Evolutionary conservation across 75 land plant species (phyloP).

Genomic region (Pinus albicaulis): DNA sequence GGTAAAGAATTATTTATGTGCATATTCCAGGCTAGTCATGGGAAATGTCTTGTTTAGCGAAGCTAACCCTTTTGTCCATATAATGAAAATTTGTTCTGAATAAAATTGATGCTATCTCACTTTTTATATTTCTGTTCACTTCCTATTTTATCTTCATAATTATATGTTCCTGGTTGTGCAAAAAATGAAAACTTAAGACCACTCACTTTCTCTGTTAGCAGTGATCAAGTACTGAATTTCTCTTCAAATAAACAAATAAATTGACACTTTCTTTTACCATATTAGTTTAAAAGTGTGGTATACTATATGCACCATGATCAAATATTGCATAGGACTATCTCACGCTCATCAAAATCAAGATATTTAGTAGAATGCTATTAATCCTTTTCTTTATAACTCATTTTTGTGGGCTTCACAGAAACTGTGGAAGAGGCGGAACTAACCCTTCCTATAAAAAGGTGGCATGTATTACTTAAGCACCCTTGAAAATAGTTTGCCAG

Average conservation of each 20-base stretch:
- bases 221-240: not conserved
- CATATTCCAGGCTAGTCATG: not conserved
- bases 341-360: not conserved
- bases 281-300: no score
- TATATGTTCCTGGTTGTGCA: not conserved
- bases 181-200: not conserved
- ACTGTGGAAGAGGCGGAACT: no score
- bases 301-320: not conserved
- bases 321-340: not conserved
- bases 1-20: constrained; percentile 4
- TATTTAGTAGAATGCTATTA: not conserved
- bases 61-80: not conserved
- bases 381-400: no score
- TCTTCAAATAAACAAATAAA: not conserved
- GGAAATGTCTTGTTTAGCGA: not conserved
- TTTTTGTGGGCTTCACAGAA: no score
- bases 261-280: no score
- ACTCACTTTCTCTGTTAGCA: constrained; percentile 3
- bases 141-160: not conserved
- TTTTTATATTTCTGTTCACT: not conserved
- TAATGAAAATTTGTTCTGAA: constrained; percentile 6
- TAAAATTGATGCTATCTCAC: not conserved
- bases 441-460: no score
- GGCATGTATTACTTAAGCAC: no score
- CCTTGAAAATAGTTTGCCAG: no score